Evolutionary conservation across 2,329 filamentous ascomycete species (phyloP), one percentile per base, ranked within the genome.

Genomic region (Aspergillus fumigatus): DNA sequence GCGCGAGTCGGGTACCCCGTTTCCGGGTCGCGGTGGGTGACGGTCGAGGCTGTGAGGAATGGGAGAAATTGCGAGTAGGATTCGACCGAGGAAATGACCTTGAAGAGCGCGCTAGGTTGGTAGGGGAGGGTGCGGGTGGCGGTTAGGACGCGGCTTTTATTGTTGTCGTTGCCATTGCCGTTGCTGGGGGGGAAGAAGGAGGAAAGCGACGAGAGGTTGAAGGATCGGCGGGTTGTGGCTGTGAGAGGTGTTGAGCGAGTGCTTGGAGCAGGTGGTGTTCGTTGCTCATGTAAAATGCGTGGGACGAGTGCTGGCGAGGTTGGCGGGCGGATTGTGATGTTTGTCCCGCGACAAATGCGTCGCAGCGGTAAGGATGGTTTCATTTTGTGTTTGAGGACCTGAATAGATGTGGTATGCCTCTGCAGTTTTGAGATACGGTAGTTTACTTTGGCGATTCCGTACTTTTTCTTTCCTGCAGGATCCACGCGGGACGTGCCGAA

Each of bases 61-160:
- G 94, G 94, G n/a, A 99, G 84, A 80, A 97, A 99, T 62, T 80
- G 73, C 40, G 82, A 79, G 83, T 99, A 99, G 61, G 85, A 85
- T 73, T 90, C 84, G 62, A 99, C 86, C 74, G 97, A 91, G 76
- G 92, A 86, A 73, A 99, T 92, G 54, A 97, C 83, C 63, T 81
- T 80, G 83, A 94, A 99, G 65, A 99, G 86, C 1, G 84, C 79
- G 4, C 75, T 67, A 32, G 85, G 79, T 0, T 86, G 77, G 79
- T 95, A 95, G 14, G 89, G 88, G 14, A 97, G 87, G 3, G 82
- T 88, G 59, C 91, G 88, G 21, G 82, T 81, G 10, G 91, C 92
- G 52, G 83, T 84, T 56, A 97, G 81, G 62, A 79, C 84, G 69
- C 92, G 89, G 66, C 79, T 79, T 61, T 82, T 75, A 25, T 62